Percentiles rank a stretch among this genome's conserved stretches.
These are phyloP conservation scores for Voacanga thouarsii DNA, from an alignment of 257 asterid species.

Conservation along the genomic window DNA sequence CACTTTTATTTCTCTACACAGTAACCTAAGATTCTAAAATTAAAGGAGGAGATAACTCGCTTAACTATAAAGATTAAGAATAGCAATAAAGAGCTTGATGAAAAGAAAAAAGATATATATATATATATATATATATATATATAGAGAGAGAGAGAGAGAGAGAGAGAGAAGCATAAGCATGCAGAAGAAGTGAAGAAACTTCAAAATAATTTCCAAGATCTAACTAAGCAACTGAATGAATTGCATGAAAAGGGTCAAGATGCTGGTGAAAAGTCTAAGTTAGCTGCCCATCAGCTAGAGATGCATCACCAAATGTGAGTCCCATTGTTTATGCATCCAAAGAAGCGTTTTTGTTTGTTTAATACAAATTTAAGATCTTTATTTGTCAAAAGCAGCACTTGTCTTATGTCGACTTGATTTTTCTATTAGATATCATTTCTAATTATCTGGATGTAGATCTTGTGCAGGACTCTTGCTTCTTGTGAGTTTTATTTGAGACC, in stretches of 20 bases:
- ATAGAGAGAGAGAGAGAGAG: too few species aligned
- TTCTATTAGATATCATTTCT: slow-evolving; percentile 2
- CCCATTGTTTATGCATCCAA: slow-evolving; percentile 11
- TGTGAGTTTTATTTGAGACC: neutral
- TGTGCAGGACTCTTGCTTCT: neutral
- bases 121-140: too few species aligned
- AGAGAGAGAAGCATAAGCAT: slow-evolving; percentile 74
- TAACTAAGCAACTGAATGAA: slow-evolving; percentile 72
- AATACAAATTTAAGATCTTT: slow-evolving; percentile 14
- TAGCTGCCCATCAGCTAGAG: slow-evolving; percentile 92
- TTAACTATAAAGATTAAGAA: slow-evolving; percentile 68
- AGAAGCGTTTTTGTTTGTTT: slow-evolving; percentile 12
- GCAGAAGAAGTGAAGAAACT: slow-evolving; percentile 68
- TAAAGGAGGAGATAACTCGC: slow-evolving; percentile 86
- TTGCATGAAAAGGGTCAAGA: slow-evolving; percentile 72
- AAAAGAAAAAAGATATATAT: slow-evolving; percentile 80
- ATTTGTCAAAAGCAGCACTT: neutral
- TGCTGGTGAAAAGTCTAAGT: slow-evolving; percentile 85
- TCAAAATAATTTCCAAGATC: slow-evolving; percentile 71
- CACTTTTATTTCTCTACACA: too few species aligned
- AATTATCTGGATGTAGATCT: neutral
- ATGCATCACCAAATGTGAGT: slow-evolving; percentile 90
- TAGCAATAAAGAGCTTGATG: slow-evolving; percentile 67
- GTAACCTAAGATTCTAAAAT: slow-evolving; percentile 72
- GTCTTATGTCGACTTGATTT: neutral